These are phyloP conservation scores for Colletotrichum sp. DNA, from an alignment of 2,329 filamentous ascomycete species.

Conservation along the genomic window DNA sequence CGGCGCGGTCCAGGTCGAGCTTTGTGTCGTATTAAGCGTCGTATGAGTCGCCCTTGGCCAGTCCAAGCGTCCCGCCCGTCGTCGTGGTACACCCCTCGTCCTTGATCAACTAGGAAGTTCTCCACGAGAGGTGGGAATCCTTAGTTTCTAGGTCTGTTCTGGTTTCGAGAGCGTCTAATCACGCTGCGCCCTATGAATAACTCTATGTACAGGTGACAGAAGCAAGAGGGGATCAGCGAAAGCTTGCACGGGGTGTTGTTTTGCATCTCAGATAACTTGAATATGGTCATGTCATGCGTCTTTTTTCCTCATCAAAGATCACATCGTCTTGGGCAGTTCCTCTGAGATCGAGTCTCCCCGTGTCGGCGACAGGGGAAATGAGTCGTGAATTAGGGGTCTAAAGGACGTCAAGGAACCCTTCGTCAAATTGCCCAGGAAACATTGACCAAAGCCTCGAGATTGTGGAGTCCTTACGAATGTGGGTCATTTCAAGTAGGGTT, in stretches of 20 bases:
- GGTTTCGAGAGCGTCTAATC: background rate
- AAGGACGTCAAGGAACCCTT: background rate
- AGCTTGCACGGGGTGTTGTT: background rate
- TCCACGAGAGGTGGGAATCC: background rate
- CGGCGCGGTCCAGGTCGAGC: background rate
- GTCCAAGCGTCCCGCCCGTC: background rate
- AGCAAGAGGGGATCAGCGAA: background rate
- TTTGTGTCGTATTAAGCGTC: background rate
- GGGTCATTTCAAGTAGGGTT: background rate
- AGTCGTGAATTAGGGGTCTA: background rate
- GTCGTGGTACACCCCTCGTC: background rate
- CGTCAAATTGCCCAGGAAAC: rapidly evolving
- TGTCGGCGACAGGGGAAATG: background rate
- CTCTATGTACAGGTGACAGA: background rate
- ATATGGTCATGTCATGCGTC: background rate
- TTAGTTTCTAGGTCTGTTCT: background rate
- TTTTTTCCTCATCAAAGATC: background rate
- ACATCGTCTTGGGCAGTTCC: background rate
- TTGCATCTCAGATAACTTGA: background rate
- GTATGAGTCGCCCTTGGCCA: background rate
- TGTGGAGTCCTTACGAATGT: background rate
- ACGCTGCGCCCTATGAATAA: background rate
- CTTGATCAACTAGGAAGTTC: background rate
- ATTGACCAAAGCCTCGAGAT: background rate
- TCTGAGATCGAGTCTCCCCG: background rate